Percentiles rank a stretch among this genome's conserved stretches.
Evolutionary conservation across 495 filamentous ascomycete species (phyloP).

Genomic region (Penicillium odoratum): DNA sequence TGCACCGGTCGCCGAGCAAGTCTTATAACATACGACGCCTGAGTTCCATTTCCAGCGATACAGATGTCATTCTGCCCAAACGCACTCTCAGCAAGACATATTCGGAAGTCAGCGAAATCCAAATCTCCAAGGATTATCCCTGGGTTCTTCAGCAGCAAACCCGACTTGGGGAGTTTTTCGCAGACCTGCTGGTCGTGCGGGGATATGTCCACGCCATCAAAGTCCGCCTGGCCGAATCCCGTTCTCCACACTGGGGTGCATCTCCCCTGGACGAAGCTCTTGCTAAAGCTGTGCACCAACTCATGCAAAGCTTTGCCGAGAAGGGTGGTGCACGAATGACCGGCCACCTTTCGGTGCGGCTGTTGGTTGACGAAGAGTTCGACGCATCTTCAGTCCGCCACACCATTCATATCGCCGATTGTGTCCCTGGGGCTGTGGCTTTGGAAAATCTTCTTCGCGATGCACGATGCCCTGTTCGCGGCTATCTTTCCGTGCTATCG

Average conservation of each 20-base stretch:
- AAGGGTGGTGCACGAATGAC: constrained; percentile 53
- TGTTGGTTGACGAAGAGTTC: constrained; percentile 57
- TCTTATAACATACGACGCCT: constrained; percentile 63
- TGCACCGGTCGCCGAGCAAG: constrained; percentile 50
- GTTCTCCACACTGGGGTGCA: constrained; percentile 50
- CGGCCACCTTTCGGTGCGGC: constrained; percentile 68
- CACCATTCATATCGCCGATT: constrained; percentile 39
- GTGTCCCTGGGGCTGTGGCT: constrained; percentile 35
- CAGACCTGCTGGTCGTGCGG: constrained; percentile 62
- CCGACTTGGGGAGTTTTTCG: constrained; percentile 63
- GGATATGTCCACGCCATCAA: constrained; percentile 64
- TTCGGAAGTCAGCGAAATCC: constrained; percentile 51
- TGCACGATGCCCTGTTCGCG: constrained; percentile 22
- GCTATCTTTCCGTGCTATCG: constrained; percentile 41
- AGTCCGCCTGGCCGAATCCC: constrained; percentile 48
- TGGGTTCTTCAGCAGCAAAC: constrained; percentile 72
- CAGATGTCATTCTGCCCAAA: constrained; percentile 58
- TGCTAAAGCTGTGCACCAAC: constrained; percentile 56
- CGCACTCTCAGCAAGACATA: constrained; percentile 53
- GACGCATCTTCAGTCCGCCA: constrained; percentile 39
- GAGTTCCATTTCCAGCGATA: constrained; percentile 44
- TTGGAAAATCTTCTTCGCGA: constrained; percentile 29
- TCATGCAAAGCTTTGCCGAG: constrained; percentile 57
- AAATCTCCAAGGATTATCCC: constrained; percentile 55
- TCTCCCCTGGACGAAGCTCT: constrained; percentile 54